Conservation (phyloP, 306 rosid species). For the Canavalia ensiformis region DNA sequence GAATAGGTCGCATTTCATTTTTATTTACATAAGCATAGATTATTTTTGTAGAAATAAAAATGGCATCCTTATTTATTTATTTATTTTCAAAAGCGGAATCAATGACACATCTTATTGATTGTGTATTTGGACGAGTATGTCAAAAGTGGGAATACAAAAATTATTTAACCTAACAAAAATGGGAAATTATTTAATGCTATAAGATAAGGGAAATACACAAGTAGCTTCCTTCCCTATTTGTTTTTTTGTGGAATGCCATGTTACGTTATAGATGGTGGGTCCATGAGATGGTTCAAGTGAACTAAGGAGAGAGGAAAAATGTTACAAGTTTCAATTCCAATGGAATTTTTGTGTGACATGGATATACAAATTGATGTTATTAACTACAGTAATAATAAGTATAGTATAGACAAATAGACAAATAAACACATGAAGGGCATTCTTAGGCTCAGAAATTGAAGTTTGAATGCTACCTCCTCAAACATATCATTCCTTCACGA, state of each 20-base stretch:
- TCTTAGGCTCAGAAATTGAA: background rate
- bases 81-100: no score
- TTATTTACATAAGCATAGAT: no score
- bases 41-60: no score
- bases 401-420: slow-evolving; percentile 37
- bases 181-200: background rate
- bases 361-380: slow-evolving; percentile 61
- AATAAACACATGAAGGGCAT: slow-evolving; percentile 37
- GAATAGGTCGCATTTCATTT: no score
- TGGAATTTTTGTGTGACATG: slow-evolving; percentile 43
- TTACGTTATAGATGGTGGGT: slow-evolving; percentile 31
- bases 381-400: slow-evolving; percentile 38
- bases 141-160: background rate
- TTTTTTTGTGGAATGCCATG: background rate
- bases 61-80: no score
- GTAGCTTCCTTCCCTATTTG: background rate
- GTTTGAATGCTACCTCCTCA: slow-evolving; percentile 62
- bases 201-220: background rate
- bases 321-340: slow-evolving; percentile 42
- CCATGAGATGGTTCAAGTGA: slow-evolving; percentile 38
- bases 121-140: background rate
- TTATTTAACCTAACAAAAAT: background rate
- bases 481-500: slow-evolving; percentile 86
- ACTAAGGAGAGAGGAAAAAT: slow-evolving; percentile 40
- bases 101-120: background rate